Conservation (phyloP, 495 filamentous ascomycete species). For the Articulospora tetracladia region DNA sequence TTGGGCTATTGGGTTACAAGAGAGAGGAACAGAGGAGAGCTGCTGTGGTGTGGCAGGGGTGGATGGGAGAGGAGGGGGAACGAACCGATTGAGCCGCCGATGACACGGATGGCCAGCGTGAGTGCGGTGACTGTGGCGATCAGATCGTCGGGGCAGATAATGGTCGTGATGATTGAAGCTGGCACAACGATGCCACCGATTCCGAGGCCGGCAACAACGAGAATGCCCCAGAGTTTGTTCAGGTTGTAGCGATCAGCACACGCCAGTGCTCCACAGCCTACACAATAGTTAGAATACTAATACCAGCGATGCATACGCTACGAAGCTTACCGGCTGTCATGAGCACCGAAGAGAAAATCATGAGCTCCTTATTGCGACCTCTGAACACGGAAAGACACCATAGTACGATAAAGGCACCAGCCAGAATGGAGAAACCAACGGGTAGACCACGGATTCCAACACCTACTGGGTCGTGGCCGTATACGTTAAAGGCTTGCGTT, state of each 20-base stretch:
- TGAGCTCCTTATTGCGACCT: conserved; percentile 60
- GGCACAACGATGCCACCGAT: conserved; percentile 75
- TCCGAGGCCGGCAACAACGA: conserved; percentile 64
- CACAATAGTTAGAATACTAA: not conserved
- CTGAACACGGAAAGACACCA: conserved; percentile 55
- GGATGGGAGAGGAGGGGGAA: not conserved
- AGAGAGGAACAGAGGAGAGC: too few species aligned
- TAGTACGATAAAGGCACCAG: conserved; percentile 60
- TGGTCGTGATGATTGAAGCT: conserved; percentile 67
- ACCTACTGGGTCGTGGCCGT: conserved; percentile 63
- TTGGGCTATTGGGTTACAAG: too few species aligned
- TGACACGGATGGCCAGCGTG: conserved; percentile 67
- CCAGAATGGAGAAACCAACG: conserved; percentile 60
- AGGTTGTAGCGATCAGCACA: conserved; percentile 56
- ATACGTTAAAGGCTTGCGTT: conserved; percentile 71
- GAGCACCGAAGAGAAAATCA: conserved; percentile 57
- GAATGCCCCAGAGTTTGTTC: conserved; percentile 53
- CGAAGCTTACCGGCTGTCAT: conserved; percentile 49
- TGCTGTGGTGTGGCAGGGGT: not conserved
- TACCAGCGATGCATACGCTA: not conserved
- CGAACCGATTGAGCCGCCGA: conserved; percentile 59
- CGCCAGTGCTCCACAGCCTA: conserved; percentile 59
- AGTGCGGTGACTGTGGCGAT: conserved; percentile 73
- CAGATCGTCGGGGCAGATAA: conserved; percentile 70
- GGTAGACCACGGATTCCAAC: conserved; percentile 69